These are phyloP conservation scores for Atkinsonella texensis DNA, from an alignment of 2,329 filamentous ascomycete genomes.

Conservation along the genomic window DNA sequence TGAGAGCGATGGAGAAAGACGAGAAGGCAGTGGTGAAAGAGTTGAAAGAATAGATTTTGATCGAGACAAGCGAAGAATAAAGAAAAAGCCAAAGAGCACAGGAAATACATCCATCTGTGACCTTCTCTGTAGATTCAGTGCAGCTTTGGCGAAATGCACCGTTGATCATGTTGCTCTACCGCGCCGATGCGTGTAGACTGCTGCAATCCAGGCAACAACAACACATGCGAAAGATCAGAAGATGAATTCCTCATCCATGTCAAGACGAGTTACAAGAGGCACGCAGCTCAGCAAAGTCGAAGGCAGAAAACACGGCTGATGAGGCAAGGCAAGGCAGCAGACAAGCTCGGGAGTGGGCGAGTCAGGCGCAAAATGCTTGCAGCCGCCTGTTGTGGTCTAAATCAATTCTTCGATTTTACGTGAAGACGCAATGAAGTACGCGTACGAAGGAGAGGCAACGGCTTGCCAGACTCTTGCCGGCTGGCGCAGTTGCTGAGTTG, in stretches of 20 bases:
- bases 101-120: background rate
- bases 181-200: background rate
- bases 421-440: background rate
- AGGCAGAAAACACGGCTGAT: background rate
- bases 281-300: background rate
- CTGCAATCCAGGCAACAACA: background rate
- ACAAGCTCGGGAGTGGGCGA: background rate
- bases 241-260: background rate
- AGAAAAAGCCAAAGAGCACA: background rate
- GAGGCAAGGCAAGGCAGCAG: slow-evolving; percentile 1
- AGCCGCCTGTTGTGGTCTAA: background rate
- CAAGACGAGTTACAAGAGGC: background rate
- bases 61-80: background rate
- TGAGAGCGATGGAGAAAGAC: background rate
- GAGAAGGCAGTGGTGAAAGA: background rate
- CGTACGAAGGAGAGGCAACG: background rate
- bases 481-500: slow-evolving; percentile 1
- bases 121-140: background rate
- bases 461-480: slow-evolving; percentile 3
- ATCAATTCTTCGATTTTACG: background rate
- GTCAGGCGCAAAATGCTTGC: background rate
- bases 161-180: background rate
- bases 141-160: background rate
- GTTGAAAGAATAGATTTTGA: background rate
- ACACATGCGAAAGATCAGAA: background rate